phyloP scores from a whole-genome alignment of 2,329 filamentous ascomycete species.

The Myriosclerotinia curreyana region DNA sequence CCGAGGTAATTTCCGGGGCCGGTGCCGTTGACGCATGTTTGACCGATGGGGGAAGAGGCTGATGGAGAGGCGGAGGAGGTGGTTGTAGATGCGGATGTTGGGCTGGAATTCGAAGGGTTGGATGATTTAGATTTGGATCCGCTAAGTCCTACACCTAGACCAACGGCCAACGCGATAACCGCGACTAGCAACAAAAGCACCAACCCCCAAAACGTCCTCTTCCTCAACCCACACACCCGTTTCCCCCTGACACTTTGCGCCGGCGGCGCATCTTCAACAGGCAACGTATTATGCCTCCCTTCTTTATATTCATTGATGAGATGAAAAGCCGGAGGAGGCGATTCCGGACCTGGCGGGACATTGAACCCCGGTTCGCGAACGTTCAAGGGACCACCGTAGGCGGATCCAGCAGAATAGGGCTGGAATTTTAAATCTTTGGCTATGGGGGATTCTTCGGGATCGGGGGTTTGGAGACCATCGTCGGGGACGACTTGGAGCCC shows the following conservation, averaged over 20 bases:
- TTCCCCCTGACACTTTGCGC: neutral
- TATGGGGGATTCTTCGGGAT: neutral
- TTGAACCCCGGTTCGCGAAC: neutral
- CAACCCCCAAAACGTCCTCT: conserved; percentile 7
- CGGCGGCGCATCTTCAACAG: neutral
- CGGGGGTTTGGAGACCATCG: conserved; percentile 7
- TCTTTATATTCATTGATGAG: conserved; percentile 15
- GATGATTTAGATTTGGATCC: neutral
- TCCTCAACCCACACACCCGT: conserved; percentile 15
- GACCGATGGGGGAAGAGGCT: conserved; percentile 12
- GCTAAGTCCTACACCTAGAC: conserved; percentile 13
- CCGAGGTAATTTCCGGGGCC: conserved; percentile 41
- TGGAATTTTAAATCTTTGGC: conserved; percentile 17
- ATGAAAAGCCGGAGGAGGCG: conserved; percentile 10
- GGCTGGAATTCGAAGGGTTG: neutral
- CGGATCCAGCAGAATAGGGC: neutral
- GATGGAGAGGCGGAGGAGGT: neutral
- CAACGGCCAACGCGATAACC: conserved; percentile 6
- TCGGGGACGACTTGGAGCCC: conserved; percentile 16
- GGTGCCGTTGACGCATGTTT: conserved; percentile 28
- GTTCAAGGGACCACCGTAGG: conserved; percentile 9
- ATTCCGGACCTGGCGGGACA: neutral
- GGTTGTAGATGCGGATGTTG: neutral
- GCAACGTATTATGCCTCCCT: conserved; percentile 1
- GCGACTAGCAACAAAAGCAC: neutral